Evolutionary conservation across 2,329 filamentous ascomycete species (phyloP).

Genomic region (Trichoderma simmonsii): DNA sequence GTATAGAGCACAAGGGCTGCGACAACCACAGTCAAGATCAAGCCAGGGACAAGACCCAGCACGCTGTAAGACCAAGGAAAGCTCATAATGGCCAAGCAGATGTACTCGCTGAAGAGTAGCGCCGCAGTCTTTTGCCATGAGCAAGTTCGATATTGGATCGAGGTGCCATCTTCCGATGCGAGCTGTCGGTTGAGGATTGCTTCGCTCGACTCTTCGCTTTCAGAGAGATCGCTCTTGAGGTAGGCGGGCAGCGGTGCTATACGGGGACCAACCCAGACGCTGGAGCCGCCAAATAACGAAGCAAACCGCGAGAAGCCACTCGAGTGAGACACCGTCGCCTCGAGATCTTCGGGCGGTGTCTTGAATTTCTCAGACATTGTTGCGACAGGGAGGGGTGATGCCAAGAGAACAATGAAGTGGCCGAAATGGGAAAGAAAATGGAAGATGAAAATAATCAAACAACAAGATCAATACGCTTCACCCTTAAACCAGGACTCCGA

Average conservation of each 20-base stretch:
- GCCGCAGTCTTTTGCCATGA: slow-evolving; percentile 94
- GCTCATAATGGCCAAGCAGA: slow-evolving; percentile 88
- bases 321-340: slow-evolving; percentile 17
- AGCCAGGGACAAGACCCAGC: slow-evolving; percentile 76
- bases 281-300: slow-evolving; percentile 38
- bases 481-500: neutral
- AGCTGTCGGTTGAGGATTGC: slow-evolving; percentile 64
- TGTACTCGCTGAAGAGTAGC: slow-evolving; percentile 91
- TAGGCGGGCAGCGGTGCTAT: slow-evolving; percentile 46
- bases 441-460: neutral
- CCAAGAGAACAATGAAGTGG: neutral
- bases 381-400: neutral
- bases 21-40: slow-evolving; percentile 78
- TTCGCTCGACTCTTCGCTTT: slow-evolving; percentile 45
- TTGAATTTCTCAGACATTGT: slow-evolving; percentile 30
- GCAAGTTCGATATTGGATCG: slow-evolving; percentile 89
- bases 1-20: slow-evolving; percentile 82
- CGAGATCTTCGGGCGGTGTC: slow-evolving; percentile 18
- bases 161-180: slow-evolving; percentile 69
- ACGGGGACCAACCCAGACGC: slow-evolving; percentile 47
- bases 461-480: neutral
- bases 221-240: slow-evolving; percentile 32
- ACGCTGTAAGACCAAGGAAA: slow-evolving; percentile 92
- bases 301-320: slow-evolving; percentile 30
- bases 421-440: neutral